These are phyloP conservation scores for Clarireedia monteithiana DNA, from an alignment of 2,329 filamentous ascomycete genomes.

Conservation along the genomic window DNA sequence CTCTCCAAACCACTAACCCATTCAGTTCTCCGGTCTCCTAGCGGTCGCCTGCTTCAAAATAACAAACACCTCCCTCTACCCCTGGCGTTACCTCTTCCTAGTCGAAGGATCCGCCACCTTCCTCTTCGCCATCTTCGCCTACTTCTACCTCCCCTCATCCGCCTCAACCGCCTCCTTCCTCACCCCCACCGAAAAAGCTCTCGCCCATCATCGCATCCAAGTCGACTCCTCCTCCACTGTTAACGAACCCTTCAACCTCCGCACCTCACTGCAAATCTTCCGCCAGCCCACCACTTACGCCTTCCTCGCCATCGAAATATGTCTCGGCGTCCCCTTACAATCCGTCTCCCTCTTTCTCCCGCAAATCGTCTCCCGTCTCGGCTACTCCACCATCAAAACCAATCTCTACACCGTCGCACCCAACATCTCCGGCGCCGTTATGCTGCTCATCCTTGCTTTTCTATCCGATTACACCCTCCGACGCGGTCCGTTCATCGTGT, in stretches of 20 bases:
- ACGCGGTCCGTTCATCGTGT: conserved; percentile 58
- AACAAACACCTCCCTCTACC: conserved; percentile 37
- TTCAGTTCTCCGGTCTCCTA: conserved; percentile 45
- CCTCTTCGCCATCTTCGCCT: conserved; percentile 29
- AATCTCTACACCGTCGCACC: conserved; percentile 79
- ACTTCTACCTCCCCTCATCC: conserved; percentile 30
- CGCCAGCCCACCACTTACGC: conserved; percentile 34
- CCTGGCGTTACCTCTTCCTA: conserved; percentile 45
- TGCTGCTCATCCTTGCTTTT: conserved; percentile 67
- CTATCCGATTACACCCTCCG: conserved; percentile 47
- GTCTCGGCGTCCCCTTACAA: conserved; percentile 51
- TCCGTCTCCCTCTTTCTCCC: conserved; percentile 47
- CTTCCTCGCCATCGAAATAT: conserved; percentile 48
- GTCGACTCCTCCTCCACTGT: conserved; percentile 58
- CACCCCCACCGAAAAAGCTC: conserved; percentile 25
- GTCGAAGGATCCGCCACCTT: conserved; percentile 31
- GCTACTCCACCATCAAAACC: conserved; percentile 47
- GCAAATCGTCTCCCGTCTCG: conserved; percentile 44
- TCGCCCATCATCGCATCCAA: conserved; percentile 30
- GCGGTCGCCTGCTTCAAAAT: conserved; percentile 44
- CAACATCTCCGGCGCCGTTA: conserved; percentile 64
- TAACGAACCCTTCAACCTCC: conserved; percentile 43
- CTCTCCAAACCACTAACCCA: conserved; percentile 35
- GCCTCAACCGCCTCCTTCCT: conserved; percentile 27
- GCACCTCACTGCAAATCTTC: conserved; percentile 45